Evolutionary conservation across 305 asterid species (phyloP), one percentile per base, ranked within the genome.

Genomic region (Rubia tinctorum): DNA sequence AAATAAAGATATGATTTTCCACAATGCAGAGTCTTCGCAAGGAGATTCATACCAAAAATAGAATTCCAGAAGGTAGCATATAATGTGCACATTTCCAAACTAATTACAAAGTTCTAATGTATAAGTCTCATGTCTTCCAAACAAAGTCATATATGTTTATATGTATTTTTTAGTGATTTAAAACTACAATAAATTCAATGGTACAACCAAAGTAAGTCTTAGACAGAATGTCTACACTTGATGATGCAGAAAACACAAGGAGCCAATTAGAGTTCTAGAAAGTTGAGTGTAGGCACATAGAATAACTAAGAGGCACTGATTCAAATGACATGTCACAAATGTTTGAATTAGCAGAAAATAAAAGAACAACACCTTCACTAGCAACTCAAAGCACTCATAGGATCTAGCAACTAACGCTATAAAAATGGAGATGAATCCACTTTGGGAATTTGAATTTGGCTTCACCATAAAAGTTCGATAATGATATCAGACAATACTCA

Each of bases 361-460:
- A 60, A 9, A 72, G 27, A 9, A 13, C 14, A 22, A 47, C 14
- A 75, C 79, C 79, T 69, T 75, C 37, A 75, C 65, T 17, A 75
- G 56, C 63, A 75, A 70, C 8, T 68, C 79, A 62, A 62, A 10
- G 71, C 79, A 75, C 23, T 60, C 70, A 8, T 17, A 23, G 37
- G 79, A 68, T 37, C 44, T 12, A 42, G 58, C 71, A 2, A 20
- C 9, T 13, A 47, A 43, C 3, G 79, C 69, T 3, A 56, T n/a
- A 69, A 1, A 8, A 69, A 69, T 6, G 71, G 71, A 20, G 79
- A 14, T 15, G 39, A 7, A 37, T 12, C 4, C n/a, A 44, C 37
- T 2, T 27, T 4, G 2, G 70, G 2, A 65, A 43, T 11, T 43
- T 6, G 65, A 37, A 64, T 73, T 73, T 12, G 71, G 71, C 77